Base-by-base conservation (phyloP, 306 rosid genomes). In the Begonia fuchsioides region DNA sequence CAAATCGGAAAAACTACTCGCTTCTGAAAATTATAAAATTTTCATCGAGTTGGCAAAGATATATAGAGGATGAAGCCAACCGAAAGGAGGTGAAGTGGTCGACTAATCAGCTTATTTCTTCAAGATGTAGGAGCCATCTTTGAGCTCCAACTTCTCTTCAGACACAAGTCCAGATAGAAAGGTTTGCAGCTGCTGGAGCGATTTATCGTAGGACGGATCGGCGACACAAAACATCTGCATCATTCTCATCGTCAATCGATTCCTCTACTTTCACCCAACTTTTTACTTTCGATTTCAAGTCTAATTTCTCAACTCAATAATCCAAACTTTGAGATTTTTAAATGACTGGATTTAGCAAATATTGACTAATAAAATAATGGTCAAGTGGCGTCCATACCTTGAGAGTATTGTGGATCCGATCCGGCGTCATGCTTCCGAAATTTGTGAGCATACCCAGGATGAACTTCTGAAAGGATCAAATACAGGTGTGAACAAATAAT, bases 401-500 rank as follows among this genome's bases (percentile, higher is more conserved):
- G 59, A 90, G 97, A 45, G 95, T 81, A 67, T 90, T 90, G 72
- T 81, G 97, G 52, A 90, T 84, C 49, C 95, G 86, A 58, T 90
- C 95, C 56, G 81, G 59, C 53, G 87, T 77, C 95, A 84, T 81
- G 78, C 74, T 84, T 46, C 94, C 97, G 11, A 90, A 90, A 73
- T 90, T 90, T 55, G 95, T 90, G 54, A 90, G 97, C 95, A 84
- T 84, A 62, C 95, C 97, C 72, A 76, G 39, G 64, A 84, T 90
- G 62, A 90, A 84, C 79, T 90, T 90, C 94, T 90, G 67, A 60
- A n/a, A 57, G 61, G 9, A 47, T 47, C 17, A 47, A 47, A 16
- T 47, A 11, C 50, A 15, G 11, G 17, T 4, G 3, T 4, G 17
- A 13, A 47, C 0, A 26, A 26, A 26, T 26, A 26, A 4, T 26